Evolutionary conservation across 2,329 filamentous ascomycete species (phyloP).

Genomic region (Fusarium miscanthi): DNA sequence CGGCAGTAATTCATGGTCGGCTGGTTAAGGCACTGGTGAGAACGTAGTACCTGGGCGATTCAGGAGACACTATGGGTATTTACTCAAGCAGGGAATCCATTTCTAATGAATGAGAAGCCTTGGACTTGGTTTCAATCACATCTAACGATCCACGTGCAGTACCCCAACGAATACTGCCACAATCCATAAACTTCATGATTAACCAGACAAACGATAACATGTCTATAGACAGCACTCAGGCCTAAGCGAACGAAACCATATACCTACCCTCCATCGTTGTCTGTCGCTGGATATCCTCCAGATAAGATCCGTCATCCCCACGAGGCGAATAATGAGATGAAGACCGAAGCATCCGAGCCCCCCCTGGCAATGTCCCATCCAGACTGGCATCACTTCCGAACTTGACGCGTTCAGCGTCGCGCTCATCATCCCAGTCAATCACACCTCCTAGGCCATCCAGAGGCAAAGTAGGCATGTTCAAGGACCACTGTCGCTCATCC

Average conservation of each 20-base stretch:
- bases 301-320: conserved; percentile 53
- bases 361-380: conserved; percentile 51
- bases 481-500: conserved; percentile 53
- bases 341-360: conserved; percentile 45
- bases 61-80: neutral
- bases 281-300: conserved; percentile 46
- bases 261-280: conserved; percentile 33
- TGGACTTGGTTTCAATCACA: neutral
- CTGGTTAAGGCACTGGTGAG: neutral
- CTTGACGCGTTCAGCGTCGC: conserved; percentile 47
- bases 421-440: conserved; percentile 54
- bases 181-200: neutral
- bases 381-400: conserved; percentile 52
- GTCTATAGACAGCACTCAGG: neutral
- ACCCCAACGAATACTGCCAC: neutral
- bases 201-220: neutral
- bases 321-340: conserved; percentile 53
- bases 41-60: neutral
- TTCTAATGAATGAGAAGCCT: neutral
- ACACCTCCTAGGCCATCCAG: conserved; percentile 54
- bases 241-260: conserved; percentile 23
- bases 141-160: neutral
- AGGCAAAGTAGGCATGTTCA: conserved; percentile 47
- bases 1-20: neutral
- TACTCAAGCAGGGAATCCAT: neutral